Evolutionary conservation across 2,329 filamentous ascomycete species (phyloP).

Genomic region (Fusarium pseudonygamai): DNA sequence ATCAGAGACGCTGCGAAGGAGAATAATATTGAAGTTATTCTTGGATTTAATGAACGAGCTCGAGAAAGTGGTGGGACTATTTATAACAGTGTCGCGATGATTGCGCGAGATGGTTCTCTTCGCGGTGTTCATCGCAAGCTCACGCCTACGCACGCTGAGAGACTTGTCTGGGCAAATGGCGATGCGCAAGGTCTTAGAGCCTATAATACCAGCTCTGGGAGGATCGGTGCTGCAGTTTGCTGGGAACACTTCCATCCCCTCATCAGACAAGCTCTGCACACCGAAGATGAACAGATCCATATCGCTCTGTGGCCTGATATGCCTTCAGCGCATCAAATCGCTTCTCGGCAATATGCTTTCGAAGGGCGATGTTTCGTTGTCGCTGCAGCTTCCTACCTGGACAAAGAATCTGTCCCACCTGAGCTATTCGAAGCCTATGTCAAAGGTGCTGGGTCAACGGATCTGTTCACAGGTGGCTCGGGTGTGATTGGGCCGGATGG

Average conservation of each 20-base stretch:
- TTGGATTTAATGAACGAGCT: background rate
- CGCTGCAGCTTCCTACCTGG: fast-evolving
- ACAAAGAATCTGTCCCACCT: background rate
- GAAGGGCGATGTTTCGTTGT: background rate
- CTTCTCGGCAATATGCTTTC: background rate
- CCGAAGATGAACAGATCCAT: background rate
- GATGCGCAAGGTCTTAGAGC: background rate
- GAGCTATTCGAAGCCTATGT: background rate
- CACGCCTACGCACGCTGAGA: background rate
- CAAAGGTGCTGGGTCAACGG: background rate
- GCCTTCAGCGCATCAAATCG: background rate
- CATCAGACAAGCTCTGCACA: background rate
- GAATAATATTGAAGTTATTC: background rate
- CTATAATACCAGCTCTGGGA: background rate
- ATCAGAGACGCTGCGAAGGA: background rate
- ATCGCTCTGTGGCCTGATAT: background rate
- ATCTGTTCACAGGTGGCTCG: background rate
- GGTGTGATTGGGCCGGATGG: background rate
- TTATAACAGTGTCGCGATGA: background rate
- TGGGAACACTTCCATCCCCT: background rate
- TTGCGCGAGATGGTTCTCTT: background rate
- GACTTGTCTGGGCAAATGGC: background rate
- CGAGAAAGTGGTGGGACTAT: background rate
- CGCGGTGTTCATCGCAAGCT: background rate
- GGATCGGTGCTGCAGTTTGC: fast-evolving